These are phyloP conservation scores for Saturnispora zaruensis DNA, from an alignment of 805 yeast species.

Conservation along the genomic window DNA sequence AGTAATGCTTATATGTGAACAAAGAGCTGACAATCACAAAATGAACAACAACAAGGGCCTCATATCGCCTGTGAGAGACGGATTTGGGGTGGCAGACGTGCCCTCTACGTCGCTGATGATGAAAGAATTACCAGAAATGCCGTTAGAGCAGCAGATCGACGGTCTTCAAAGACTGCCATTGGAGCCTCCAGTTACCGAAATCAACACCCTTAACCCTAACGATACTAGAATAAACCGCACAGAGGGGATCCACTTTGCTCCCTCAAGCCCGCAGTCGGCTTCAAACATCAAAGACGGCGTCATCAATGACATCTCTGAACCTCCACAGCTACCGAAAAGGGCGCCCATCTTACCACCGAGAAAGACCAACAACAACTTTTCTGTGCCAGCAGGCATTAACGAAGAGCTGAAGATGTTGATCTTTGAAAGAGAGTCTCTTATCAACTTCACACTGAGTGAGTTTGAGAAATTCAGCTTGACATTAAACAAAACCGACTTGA, in stretches of 20 bases:
- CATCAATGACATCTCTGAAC: constrained; percentile 1
- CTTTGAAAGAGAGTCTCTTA: neutral
- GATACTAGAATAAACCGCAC: constrained; percentile 1
- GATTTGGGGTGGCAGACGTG: neutral
- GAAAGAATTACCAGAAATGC: neutral
- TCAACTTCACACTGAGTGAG: neutral
- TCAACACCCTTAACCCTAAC: neutral
- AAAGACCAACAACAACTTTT: neutral
- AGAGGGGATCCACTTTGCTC: constrained; percentile 1
- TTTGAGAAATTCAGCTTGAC: neutral
- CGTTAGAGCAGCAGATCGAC: neutral
- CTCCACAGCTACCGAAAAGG: constrained; percentile 6
- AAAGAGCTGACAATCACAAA: neutral
- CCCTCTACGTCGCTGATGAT: neutral
- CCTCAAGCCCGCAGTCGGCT: neutral
- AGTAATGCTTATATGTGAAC: neutral
- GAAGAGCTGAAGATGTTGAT: neutral
- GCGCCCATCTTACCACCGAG: constrained; percentile 7
- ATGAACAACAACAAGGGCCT: constrained; percentile 3
- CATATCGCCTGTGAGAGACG: neutral
- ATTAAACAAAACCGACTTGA: neutral
- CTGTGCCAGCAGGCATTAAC: neutral
- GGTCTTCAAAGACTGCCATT: neutral
- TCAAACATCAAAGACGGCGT: neutral
- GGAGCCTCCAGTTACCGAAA: neutral